Evolutionary conservation across 306 rosid genomes (phyloP).

Genomic region (Cyamopsis tetragonoloba): DNA sequence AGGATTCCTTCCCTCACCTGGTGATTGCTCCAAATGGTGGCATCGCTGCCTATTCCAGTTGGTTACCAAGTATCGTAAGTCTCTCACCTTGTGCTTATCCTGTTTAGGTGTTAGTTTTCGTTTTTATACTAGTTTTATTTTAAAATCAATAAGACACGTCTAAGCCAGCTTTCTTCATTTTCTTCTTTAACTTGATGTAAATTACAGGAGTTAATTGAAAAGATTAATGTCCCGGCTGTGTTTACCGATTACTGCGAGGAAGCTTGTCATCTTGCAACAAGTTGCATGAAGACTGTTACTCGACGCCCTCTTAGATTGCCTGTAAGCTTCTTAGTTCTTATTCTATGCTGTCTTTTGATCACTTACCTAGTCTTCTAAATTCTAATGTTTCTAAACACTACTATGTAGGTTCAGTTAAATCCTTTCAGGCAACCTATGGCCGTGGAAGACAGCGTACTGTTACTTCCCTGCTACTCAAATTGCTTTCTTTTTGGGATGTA

Average conservation of each 20-base stretch:
- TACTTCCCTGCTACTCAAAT: constrained; percentile 89
- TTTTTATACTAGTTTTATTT: neutral
- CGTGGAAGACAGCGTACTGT: constrained; percentile 62
- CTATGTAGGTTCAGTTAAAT: constrained; percentile 76
- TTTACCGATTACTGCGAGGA: constrained; percentile 92
- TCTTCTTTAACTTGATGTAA: constrained; percentile 4
- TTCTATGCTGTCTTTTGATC: neutral
- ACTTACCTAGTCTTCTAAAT: neutral
- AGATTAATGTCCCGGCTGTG: constrained; percentile 54
- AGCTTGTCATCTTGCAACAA: constrained; percentile 88
- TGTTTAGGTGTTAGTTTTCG: neutral
- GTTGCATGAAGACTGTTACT: constrained; percentile 55
- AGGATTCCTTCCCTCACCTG: constrained; percentile 68
- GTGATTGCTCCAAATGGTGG: constrained; percentile 90
- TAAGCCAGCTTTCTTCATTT: neutral
- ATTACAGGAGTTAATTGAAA: constrained; percentile 58
- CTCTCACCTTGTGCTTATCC: constrained; percentile 14
- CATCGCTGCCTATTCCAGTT: constrained; percentile 83
- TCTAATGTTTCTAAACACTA: neutral
- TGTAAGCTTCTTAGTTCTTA: constrained; percentile 38
- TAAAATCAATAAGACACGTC: neutral
- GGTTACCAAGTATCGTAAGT: constrained; percentile 80
- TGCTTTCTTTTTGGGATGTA: constrained; percentile 78
- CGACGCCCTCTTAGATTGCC: constrained; percentile 51
- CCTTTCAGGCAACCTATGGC: constrained; percentile 88